Base-by-base conservation (phyloP, 2,329 filamentous ascomycete species). In the Laburnicola sp. region DNA sequence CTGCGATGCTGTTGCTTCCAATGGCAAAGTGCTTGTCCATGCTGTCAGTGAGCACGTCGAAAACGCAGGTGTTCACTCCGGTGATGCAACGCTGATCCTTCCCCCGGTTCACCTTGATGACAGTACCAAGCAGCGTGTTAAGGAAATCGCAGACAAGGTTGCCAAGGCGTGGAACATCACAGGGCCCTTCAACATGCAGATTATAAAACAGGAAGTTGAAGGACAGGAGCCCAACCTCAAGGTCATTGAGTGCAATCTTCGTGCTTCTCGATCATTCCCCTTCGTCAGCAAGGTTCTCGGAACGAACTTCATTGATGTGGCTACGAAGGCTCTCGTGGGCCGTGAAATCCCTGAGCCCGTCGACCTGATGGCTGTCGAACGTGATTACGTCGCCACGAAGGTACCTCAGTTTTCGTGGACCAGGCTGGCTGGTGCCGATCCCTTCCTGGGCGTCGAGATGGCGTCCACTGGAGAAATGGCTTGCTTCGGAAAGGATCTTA, bases 151-250 rank as follows among this genome's bases (percentile, higher is more conserved):
- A 11, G 77, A 92, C 75, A 97, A 96, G 83, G 92, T 99, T 45
- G 94, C 94, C 60, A 89, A 94, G 77, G 94, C 94, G 41, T 97
- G 93, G 91, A 91, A 83, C 69, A 97, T 97, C 74, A 97, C 91
- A 21, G 94, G 94, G 48, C 94, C 94, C 52, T 99, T 97, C 85
- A 99, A 99, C 83, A 97, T 99, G 93, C 94, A 99, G 73, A 96
- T 99, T 76, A 97, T 99, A 83, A 96, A 96, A 80, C 91, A 89
- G 9, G 80, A 88, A 66, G 84, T 87, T 28, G 86, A 89, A 52
- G 88, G 88, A 51, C 87, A 86, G 49, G 83, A 87, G 68, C 84
- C 89, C 30, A 80, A 83, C 26, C 84, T 97, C 60, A 97, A 97
- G 82, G 93, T 97, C 68, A 97, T 97, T 58, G 93, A 97, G 78